Percentiles rank a stretch among this genome's conserved stretches.
Evolutionary conservation across 768 basidiomycete species (phyloP).

Genomic region (Butyriboletus loyo): DNA sequence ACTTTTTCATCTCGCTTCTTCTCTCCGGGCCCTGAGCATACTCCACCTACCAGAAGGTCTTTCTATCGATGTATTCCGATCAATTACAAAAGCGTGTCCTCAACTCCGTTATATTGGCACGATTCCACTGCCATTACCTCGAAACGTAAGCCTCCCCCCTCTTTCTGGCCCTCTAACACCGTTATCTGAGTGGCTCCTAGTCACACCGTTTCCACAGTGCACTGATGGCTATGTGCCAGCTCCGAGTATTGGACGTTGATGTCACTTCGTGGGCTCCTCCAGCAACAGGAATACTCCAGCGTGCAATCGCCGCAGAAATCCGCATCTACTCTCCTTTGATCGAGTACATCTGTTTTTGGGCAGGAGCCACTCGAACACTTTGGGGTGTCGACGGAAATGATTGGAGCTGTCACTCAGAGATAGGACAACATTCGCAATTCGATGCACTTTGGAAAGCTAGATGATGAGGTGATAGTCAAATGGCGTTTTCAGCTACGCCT

Average conservation of each 20-base stretch:
- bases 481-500: slow-evolving; percentile 12
- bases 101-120: slow-evolving; percentile 39
- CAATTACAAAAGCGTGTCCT: slow-evolving; percentile 33
- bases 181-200: slow-evolving; percentile 27
- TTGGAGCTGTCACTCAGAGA: slow-evolving; percentile 28
- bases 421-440: slow-evolving; percentile 24
- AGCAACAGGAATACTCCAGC: slow-evolving; percentile 31
- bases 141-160: slow-evolving; percentile 31
- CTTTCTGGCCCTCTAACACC: slow-evolving; percentile 6
- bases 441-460: slow-evolving; percentile 30
- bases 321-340: slow-evolving; percentile 37
- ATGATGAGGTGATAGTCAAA: slow-evolving; percentile 17
- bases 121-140: slow-evolving; percentile 34
- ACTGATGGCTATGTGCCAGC: slow-evolving; percentile 33
- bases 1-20: slow-evolving; percentile 26
- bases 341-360: slow-evolving; percentile 35
- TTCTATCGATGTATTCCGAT: slow-evolving; percentile 28
- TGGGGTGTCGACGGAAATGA: slow-evolving; percentile 37
- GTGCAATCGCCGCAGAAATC: slow-evolving; percentile 38
- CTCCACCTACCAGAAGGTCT: slow-evolving; percentile 35
- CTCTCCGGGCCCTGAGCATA: slow-evolving; percentile 37
- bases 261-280: slow-evolving; percentile 34
- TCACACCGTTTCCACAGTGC: slow-evolving; percentile 32
- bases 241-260: slow-evolving; percentile 38
- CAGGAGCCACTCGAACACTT: slow-evolving; percentile 25